Evolutionary conservation across 2,329 filamentous ascomycete genomes (phyloP), one percentile per base, ranked within the genome.

Genomic region (Trichoderma aggressivum): DNA sequence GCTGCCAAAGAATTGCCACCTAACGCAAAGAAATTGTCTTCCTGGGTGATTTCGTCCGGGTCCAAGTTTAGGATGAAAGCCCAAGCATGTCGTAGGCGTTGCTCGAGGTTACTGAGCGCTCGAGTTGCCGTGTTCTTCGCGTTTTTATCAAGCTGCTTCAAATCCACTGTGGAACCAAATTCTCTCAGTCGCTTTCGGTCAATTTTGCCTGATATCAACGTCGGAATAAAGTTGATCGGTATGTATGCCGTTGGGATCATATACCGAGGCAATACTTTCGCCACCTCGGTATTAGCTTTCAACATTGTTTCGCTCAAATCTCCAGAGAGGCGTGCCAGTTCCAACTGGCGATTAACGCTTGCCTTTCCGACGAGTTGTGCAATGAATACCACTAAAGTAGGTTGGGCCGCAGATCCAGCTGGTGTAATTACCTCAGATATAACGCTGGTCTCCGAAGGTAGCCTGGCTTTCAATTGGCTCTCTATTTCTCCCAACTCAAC

Each of bases 1-100:
- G 84, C 83, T 5, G 78, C 77, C 12, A 86, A 76, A 0, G 84
- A 86, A 75, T 86, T 83, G 5, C 84, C 83, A 1, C 82, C 83
- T 0, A 84, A 77, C 0, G 75, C 76, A 73, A 84, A 82, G 76
- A 84, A 84, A 75, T 79, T 78, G 72, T 81, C 79, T 1, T 78
- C 73, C 0, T 76, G 72, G 1, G 76, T 71, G 36, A 82, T 71
- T 7, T 78, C 75, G 1, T 65, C 62, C 18, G 18, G 30, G 56
- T 24, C 1, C 30, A 34, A 18, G 3, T 24, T 59, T 6, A 59
- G n/a, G 12, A 59, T 11, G 18, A 21, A 34, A 12, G 56, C 56
- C 56, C 56, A 59, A 59, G 56, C 56, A 2, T 59, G 28, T 34
- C 56, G 56, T 21, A 59, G 30, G n/a, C 18, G 30, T 21, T 59